Percentiles rank a stretch among this genome's conserved stretches.
phyloP scores from a whole-genome alignment of 2,329 filamentous ascomycete genomes.

The Aureobasidium sp. region DNA sequence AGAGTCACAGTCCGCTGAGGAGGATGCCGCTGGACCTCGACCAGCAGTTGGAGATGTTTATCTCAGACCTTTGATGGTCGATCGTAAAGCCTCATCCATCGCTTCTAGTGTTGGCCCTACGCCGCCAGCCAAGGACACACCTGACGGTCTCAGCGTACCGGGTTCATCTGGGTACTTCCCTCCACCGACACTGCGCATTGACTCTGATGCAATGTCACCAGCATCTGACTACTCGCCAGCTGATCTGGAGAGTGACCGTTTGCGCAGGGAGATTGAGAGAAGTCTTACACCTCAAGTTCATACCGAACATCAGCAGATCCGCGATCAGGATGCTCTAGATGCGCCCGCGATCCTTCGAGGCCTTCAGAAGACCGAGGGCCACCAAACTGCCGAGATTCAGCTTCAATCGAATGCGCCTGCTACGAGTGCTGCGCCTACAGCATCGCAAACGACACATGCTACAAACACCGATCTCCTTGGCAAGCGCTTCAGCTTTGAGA shows the following conservation, averaged over 20 bases:
- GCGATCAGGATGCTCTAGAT: slow-evolving; percentile 25
- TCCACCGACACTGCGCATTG: slow-evolving; percentile 20
- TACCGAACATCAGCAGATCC: slow-evolving; percentile 13
- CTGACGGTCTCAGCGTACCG: slow-evolving; percentile 19
- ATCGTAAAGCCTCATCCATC: slow-evolving; percentile 30
- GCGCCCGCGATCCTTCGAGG: slow-evolving; percentile 21
- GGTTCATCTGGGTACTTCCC: slow-evolving; percentile 32
- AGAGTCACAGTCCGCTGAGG: slow-evolving; percentile 10
- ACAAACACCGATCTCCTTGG: slow-evolving; percentile 20
- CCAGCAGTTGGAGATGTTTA: slow-evolving; percentile 29
- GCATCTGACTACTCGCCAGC: slow-evolving; percentile 40
- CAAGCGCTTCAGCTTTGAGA: slow-evolving; percentile 35
- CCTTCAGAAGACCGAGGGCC: slow-evolving; percentile 4
- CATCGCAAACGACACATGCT: background rate
- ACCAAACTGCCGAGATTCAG: background rate
- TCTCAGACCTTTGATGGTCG: slow-evolving; percentile 32
- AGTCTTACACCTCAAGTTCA: slow-evolving; percentile 50
- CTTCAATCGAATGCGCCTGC: background rate
- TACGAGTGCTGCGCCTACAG: background rate
- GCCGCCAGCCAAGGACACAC: slow-evolving; percentile 41
- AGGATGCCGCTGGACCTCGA: slow-evolving; percentile 24
- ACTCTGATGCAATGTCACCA: background rate
- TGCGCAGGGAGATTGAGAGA: slow-evolving; percentile 68
- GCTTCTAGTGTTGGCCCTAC: slow-evolving; percentile 36
- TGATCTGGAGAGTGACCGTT: slow-evolving; percentile 61